Evolutionary conservation across 2,329 filamentous ascomycete species (phyloP), one percentile per base, ranked within the genome.

Genomic region (Microdochium nivale): DNA sequence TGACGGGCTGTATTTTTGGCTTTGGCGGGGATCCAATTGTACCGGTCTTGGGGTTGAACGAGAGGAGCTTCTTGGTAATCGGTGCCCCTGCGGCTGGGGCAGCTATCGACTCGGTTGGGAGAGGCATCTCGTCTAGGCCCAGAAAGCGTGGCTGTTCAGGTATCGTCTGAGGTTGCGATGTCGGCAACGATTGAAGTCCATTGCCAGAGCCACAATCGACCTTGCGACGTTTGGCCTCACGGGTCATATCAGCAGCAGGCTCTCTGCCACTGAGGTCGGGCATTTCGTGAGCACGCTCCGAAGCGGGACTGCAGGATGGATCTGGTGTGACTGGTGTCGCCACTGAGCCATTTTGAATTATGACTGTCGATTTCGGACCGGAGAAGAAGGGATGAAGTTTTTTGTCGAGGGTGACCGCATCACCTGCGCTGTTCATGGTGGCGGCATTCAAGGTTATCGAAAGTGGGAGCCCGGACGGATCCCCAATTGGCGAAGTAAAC

Each of bases 11-110:
- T 1, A 62, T 60, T 57, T 82, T 86, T 3, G 73, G 69, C 48
- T 74, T 78, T 0, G 81, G 81, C 0, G 83, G 80, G 3, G 81
- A 80, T 3, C 81, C 80, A 49, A 84, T 75, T 2, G 81, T 85
- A 4, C 81, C 81, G 1, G 81, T 84, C 54, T 75, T 79, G 1
- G 73, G 71, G 54, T 85, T 83, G 58, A 83, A 73, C 54, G 70
- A 75, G 21, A 84, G 63, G 1, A 84, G 57, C 55, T 78, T 83
- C 44, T 69, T 73, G 1, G 73, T 68, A 49, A 70, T 73, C 21
- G 59, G 53, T 16, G 53, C 30, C 30, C 56, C 46, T 25, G 51
- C 53, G 5, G 24, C 14, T 9, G 46, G 13, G 14, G 7, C 43
- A 47, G 43, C 21, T 47, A 8, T 23, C 23, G 43, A 7, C 35